These are phyloP conservation scores for Lotmaria passim DNA, from an alignment of 208 protist species.

Conservation along the genomic window DNA sequence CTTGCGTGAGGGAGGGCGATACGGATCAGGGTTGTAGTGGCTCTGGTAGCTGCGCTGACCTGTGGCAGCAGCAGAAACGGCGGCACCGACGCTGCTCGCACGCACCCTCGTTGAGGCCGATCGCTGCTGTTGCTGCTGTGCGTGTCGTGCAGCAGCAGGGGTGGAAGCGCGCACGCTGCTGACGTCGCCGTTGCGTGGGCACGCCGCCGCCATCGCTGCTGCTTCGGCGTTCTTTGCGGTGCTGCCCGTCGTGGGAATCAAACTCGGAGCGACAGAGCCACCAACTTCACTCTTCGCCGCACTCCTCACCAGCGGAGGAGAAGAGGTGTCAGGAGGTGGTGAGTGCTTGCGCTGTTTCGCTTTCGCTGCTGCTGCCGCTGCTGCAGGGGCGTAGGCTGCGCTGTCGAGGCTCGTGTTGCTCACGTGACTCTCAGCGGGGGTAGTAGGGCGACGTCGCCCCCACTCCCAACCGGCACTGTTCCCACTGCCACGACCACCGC, in stretches of 20 bases:
- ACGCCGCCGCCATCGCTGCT: not conserved
- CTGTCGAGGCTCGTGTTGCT: slow-evolving; percentile 5
- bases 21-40: slow-evolving; percentile 12
- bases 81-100: slow-evolving; percentile 3
- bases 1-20: slow-evolving; percentile 17
- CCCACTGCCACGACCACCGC: not conserved
- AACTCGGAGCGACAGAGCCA: not conserved
- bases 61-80: slow-evolving; percentile 4
- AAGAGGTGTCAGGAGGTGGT: too few species aligned
- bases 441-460: not conserved
- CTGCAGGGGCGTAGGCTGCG: not conserved
- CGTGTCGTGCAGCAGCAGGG: not conserved
- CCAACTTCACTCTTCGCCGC: not conserved
- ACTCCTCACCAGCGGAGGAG: not conserved
- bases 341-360: not conserved
- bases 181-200: not conserved
- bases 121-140: slow-evolving; percentile 1
- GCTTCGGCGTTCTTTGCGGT: not conserved
- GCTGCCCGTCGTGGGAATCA: not conserved
- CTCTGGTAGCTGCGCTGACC: slow-evolving; percentile 6
- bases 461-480: slow-evolving; percentile 15
- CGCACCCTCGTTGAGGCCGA: not conserved
- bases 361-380: not conserved
- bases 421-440: slow-evolving; percentile 5
- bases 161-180: not conserved